Evolutionary conservation across 139 green algal species (phyloP), one percentile per base, ranked within the genome.

Genomic region (Closterium sp.): DNA sequence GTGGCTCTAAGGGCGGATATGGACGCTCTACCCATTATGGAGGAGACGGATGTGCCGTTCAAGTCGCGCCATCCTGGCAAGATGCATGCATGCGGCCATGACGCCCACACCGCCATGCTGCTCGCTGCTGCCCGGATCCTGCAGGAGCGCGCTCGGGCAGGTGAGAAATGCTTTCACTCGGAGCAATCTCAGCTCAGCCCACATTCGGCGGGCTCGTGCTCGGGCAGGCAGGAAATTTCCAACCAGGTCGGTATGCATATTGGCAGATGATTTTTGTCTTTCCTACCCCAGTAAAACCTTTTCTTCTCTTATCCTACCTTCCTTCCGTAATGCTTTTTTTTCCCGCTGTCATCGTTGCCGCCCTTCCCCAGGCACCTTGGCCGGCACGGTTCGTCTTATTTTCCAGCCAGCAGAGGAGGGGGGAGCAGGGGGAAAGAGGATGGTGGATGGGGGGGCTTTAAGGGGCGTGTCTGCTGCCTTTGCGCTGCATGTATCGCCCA

Each of bases 1-100:
- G 95, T 99, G 28, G 96, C 91, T 0, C 95, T 99, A 8, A 92
- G 97, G 0, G 94, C 97, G 28, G 97, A 99, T 93, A 98, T 99
- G 25, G 97, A 99, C 92, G 97, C 96, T 2, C 94, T 99, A 23
- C 90, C 90, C 6, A 90, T 93, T 55, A 35, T 10, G 3, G 84
- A 88, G 69, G 69, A 84, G 88, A 34, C n/a, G 33, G 69, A 93
- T 91, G 91, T 87, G 91, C 69, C 87, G 36, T 33, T 28, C 32
- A 28, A 21, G n/a, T 28, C 31, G 33, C 32, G 87, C 84, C 36
- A 33, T 86, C 28, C 89, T 25, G 89, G 89, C 31, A 43, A 83
- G 32, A 94, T 94, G 91, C 91, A 94, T 34, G 91, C 91, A 32
- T 94, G 91, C 84, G 91, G 91, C 23, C 91, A 94, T 35, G 91